Evolutionary conservation across 768 basidiomycete species (phyloP), one percentile per base, ranked within the genome.

Genomic region (Dictyophora rubrovolvata): DNA sequence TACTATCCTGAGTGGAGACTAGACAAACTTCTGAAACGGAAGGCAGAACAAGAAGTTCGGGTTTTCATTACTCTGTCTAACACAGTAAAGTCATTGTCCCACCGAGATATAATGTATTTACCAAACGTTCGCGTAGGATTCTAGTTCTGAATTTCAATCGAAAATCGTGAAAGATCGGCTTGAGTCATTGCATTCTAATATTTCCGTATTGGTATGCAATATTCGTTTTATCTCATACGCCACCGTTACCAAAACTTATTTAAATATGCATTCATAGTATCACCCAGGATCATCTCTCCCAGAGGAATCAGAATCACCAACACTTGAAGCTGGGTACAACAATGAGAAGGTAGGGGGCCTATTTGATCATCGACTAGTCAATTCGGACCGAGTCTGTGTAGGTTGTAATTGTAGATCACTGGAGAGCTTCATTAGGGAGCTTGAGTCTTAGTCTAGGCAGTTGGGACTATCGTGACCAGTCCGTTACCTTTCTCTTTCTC

Each of bases 21-120:
- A 23, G 96, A 99, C 69, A 74, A 83, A 35, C 68, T 98, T 12
- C 76, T 98, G 53, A 75, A 88, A 70, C 81, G 86, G 55, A 97
- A 97, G 72, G 96, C 96, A 0, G 77, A 91, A 67, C 75, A 95
- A 65, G 96, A 95, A 20, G 96, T 98, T 59, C 90, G 86, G 70
- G 73, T 99, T 48, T 88, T 93, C 70, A 81, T 98, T 48, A 77
- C 93, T 61, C 90, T 97, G 2, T 97, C 97, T 78, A 98, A 97
- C 71, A 94, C 96, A 77, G 87, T 82, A 49, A n/a, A 65, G 14
- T 6, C 14, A 16, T 28, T 14, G 2, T 33, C 35, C 7, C 36
- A n/a, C 35, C 42, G 42, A n/a, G n/a, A 42, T 12, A 42, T 14
- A 42, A 42, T 12, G 12, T 42, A 4, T 42, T n/a, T 12, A 42